A percentile compares a stretch with the other conserved stretches of the same genome.
phyloP scores from a whole-genome alignment of 805 yeast genomes.

The Teunomyces stri region DNA sequence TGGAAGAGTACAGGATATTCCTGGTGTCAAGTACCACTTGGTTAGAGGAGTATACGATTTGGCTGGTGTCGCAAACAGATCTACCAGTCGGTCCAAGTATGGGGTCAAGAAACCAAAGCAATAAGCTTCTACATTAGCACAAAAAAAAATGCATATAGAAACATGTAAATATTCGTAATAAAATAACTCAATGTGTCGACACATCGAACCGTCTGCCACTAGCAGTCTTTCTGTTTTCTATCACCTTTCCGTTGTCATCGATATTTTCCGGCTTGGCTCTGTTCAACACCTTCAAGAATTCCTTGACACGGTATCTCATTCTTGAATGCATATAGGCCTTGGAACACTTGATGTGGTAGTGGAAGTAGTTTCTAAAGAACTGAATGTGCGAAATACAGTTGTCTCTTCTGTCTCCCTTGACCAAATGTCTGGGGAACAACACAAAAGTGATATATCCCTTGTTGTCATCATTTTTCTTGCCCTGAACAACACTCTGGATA shows the following conservation, averaged over 20 bases:
- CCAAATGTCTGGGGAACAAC: constrained; percentile 76
- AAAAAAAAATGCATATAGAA: constrained; percentile 5
- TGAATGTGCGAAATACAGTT: constrained; percentile 89
- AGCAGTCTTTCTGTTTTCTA: constrained; percentile 62
- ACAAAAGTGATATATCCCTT: constrained; percentile 64
- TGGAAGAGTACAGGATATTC: constrained; percentile 97
- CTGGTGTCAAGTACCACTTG: constrained; percentile 94
- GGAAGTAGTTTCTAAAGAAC: constrained; percentile 94
- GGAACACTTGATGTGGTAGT: constrained; percentile 96
- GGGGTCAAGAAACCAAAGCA: constrained; percentile 82
- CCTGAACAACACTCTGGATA: constrained; percentile 38
- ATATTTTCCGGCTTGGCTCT: constrained; percentile 94
- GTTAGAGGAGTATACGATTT: constrained; percentile 92
- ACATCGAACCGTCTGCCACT: constrained; percentile 64
- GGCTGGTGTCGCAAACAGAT: constrained; percentile 91
- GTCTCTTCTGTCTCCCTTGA: constrained; percentile 64
- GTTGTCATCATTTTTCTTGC: constrained; percentile 43
- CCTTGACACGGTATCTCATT: constrained; percentile 94
- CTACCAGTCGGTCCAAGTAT: constrained; percentile 85
- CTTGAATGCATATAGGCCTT: constrained; percentile 98
- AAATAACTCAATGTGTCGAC: constrained; percentile 1
- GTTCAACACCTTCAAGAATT: constrained; percentile 91
- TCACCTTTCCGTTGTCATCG: constrained; percentile 56
- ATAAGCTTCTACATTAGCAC: neutral
- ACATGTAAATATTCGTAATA: constrained; percentile 2